phyloP scores from a whole-genome alignment of 495 filamentous ascomycete genomes.

The Penicillium coffeae region DNA sequence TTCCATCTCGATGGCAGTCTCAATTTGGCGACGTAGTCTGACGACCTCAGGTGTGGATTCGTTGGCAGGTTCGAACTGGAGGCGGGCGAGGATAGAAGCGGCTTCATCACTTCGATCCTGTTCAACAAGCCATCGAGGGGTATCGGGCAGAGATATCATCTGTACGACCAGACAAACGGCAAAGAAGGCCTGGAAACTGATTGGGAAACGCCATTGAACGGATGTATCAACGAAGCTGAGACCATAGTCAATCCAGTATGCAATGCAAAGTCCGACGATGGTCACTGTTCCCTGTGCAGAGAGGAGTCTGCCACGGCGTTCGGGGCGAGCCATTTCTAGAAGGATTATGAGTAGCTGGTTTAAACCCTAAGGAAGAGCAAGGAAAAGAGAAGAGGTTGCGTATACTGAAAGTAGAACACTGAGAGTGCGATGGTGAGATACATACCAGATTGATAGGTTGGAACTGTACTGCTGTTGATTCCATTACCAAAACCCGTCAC shows the following conservation, averaged over 20 bases:
- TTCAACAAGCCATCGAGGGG: slow-evolving; percentile 52
- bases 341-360: neutral
- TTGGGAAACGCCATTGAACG: slow-evolving; percentile 53
- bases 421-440: no score
- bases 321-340: slow-evolving; percentile 47
- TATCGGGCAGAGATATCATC: slow-evolving; percentile 62
- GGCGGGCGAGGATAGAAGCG: slow-evolving; percentile 46
- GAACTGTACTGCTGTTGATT: slow-evolving; percentile 48
- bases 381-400: no score
- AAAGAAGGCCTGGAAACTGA: slow-evolving; percentile 58
- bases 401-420: no score
- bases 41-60: slow-evolving; percentile 17
- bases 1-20: slow-evolving; percentile 34
- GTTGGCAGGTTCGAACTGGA: slow-evolving; percentile 15
- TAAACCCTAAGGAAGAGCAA: no score
- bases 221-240: slow-evolving; percentile 46
- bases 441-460: slow-evolving; percentile 46
- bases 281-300: slow-evolving; percentile 44
- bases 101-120: slow-evolving; percentile 51
- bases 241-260: slow-evolving; percentile 56
- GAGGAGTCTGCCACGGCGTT: slow-evolving; percentile 58
- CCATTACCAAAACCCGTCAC: slow-evolving; percentile 50
- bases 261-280: slow-evolving; percentile 39
- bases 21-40: slow-evolving; percentile 27
- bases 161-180: slow-evolving; percentile 50